Base-by-base conservation (phyloP, 306 rosid genomes). In the Parietaria judaica region DNA sequence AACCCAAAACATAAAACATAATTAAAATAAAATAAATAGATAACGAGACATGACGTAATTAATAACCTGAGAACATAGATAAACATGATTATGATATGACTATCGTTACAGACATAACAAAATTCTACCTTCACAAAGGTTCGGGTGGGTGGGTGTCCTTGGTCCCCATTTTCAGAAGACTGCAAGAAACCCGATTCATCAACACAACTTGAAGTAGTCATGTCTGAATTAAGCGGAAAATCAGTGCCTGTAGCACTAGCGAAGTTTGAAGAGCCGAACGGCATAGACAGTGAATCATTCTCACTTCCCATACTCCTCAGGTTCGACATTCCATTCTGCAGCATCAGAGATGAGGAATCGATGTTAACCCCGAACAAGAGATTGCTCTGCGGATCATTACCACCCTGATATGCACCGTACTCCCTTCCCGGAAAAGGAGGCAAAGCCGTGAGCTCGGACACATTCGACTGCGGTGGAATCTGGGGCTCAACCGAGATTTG, bases 401-500 rank as follows among this genome's bases (percentile, higher is more conserved):
- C 73, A 52, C 86, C 86, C 36, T 85, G 96, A 66, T 83, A 87
- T 58, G 78, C 61, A 9, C 84, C 63, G 78, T 80, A 83, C 73
- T 88, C 96, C 75, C 90, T 85, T 39, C 96, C 96, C 45, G 96
- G 96, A 72, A 88, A 85, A 3, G 96, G 96, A 31, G 96, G 96
- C 75, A 88, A 79, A 17, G 84, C 66, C 63, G 83, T 34, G 76
- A 75, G 80, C 54, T 83, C 62, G 44, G 86, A 79, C 54, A 85
- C 57, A 11, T 77, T 71, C 35, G 74, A 70, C 51, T 60, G 83
- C 15, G 81, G 68, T 54, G 88, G 76, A 67, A 81, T 70, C 56
- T 81, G 90, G 14, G 90, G 83, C 61, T 88, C 96, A 47, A 80
- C 79, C 2, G 90, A 72, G 50, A 78, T 70, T 54, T 82, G 95